Base-by-base conservation (phyloP, 306 rosid genomes). In the Prunus armeniaca region DNA sequence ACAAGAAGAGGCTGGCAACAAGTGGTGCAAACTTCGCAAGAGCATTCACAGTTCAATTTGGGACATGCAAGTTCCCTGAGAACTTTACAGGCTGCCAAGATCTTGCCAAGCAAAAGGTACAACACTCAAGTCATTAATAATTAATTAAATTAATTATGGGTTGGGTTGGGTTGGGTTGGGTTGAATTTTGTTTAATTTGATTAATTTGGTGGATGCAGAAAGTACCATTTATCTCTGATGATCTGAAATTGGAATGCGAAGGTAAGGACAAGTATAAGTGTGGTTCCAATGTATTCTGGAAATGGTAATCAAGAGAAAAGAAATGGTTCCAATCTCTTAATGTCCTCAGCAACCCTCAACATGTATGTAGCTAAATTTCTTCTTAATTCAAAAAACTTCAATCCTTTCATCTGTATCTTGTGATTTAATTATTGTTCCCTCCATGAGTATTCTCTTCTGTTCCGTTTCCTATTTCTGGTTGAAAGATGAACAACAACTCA, bases 11-110 rank as follows among this genome's bases (percentile, higher is more conserved):
- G 69, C 86, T 91, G 78, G 97, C 99, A 27, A 96, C 99, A 5
- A 91, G 91, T 81, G 97, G 96, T 5, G 99, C 99, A 38, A 96
- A 96, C 74, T 92, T 92, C 64, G 99, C 99, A 19, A 87, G 99
- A 77, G 99, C 99, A 34, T 96, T 87, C 83, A 96, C 99, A 0
- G 99, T 96, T 79, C 78, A 96, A 78, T 96, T 96, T 69, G 99
- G 99, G n/a, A 47, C 84, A 19, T 96, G 99, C 91, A 92, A 96
- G 82, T 96, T 96, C 94, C 99, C 99, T n/a, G 97, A 96, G 88
- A 96, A 96, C 84, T 96, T 96, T 85, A 96, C 99, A 43, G 99
- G 99, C 67, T 96, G 99, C 88, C 98, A 96, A 89, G 99, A 96
- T 89, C 99, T 96, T 51, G 99, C 98, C 4, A 96, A 91, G 79